Percentiles rank a stretch among this genome's conserved stretches.
Evolutionary conservation across 345 rosid species (phyloP).

Genomic region (Streptanthus diversifolius): DNA sequence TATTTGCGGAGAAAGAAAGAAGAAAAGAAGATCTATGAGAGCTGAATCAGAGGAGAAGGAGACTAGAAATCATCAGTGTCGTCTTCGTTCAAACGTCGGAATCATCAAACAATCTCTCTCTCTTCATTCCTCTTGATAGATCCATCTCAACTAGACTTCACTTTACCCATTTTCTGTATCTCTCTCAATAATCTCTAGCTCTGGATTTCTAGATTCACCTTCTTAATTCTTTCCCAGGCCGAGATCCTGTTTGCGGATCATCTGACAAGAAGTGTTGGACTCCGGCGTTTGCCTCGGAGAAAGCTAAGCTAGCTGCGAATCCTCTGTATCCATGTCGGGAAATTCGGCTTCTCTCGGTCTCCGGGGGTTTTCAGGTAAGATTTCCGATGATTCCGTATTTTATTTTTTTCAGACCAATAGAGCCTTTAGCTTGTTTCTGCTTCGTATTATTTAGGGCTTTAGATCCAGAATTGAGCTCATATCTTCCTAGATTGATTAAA

Average conservation of each 20-base stretch:
- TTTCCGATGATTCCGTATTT: background rate
- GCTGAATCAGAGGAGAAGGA: background rate
- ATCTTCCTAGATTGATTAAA: background rate
- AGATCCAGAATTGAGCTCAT: background rate
- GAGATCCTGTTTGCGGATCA: background rate
- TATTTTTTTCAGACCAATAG: background rate
- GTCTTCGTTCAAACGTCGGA: conserved; percentile 44
- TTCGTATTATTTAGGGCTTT: background rate
- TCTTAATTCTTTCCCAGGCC: background rate
- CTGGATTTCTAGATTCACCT: conserved; percentile 9
- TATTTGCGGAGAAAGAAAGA: background rate
- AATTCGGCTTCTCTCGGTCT: conserved; percentile 33
- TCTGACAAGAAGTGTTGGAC: background rate
- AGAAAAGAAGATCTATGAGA: background rate
- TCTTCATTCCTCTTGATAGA: conserved; percentile 21
- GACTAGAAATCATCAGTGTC: background rate
- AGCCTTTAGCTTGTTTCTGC: background rate
- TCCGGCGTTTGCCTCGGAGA: background rate
- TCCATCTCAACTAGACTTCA: conserved; percentile 41
- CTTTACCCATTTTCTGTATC: conserved; percentile 26
- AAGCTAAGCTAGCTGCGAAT: no score
- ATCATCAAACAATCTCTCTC: conserved; percentile 23
- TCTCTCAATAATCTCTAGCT: background rate
- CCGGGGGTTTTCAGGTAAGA: conserved; percentile 50
- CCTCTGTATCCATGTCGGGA: conserved; percentile 50